These are phyloP conservation scores for Lichtheimia ramosa DNA, from an alignment of 371 early-diverging fungal species.

Conservation along the genomic window DNA sequence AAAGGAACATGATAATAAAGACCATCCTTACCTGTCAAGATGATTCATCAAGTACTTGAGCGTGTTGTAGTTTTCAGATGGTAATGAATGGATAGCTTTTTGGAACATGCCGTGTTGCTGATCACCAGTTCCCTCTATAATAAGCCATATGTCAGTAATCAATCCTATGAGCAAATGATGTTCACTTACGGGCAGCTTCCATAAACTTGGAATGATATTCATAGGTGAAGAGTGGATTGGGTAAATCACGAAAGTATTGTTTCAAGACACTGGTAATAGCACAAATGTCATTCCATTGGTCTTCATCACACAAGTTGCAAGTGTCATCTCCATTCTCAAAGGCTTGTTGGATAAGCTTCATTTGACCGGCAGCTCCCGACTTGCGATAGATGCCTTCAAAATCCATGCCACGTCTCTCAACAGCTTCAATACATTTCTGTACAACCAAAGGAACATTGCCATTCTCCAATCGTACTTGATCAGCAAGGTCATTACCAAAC, in stretches of 20 bases:
- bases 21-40: background rate
- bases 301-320: slow-evolving; percentile 52
- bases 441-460: slow-evolving; percentile 73
- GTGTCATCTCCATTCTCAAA: slow-evolving; percentile 47
- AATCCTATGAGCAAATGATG: background rate
- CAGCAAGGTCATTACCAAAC: slow-evolving; percentile 37
- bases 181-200: slow-evolving; percentile 56
- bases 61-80: slow-evolving; percentile 44
- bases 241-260: slow-evolving; percentile 91
- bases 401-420: slow-evolving; percentile 77
- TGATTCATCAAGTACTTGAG: slow-evolving; percentile 25
- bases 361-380: slow-evolving; percentile 85
- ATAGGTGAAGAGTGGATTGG: slow-evolving; percentile 88
- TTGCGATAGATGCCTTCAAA: slow-evolving; percentile 93
- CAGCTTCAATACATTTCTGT: slow-evolving; percentile 72
- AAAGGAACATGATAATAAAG: too few relatives aligned
- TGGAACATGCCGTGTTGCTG: slow-evolving; percentile 30
- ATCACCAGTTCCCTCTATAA: slow-evolving; percentile 1
- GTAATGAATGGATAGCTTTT: slow-evolving; percentile 32
- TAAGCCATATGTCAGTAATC: too few relatives aligned
- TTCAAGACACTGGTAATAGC: slow-evolving; percentile 91
- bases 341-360: slow-evolving; percentile 59
- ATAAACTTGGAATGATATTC: slow-evolving; percentile 78
- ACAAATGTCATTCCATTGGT: slow-evolving; percentile 62
- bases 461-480: slow-evolving; percentile 27